Percentiles rank a stretch among this genome's conserved stretches.
phyloP scores from a whole-genome alignment of 1,284 basidiomycete species.

The Takashimella tepidaria region DNA sequence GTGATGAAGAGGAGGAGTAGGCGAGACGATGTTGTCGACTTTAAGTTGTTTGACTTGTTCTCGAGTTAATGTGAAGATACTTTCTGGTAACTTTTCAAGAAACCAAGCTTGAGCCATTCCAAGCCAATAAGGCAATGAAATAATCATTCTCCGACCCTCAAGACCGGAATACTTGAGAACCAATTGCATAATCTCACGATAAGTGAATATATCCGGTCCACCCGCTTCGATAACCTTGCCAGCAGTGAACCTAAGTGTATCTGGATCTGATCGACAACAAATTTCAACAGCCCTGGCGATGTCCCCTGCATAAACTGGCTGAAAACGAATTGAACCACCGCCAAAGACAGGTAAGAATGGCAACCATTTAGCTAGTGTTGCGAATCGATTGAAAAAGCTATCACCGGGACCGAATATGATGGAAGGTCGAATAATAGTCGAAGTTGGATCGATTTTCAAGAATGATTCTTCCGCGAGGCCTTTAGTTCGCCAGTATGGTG shows the following conservation, averaged over 20 bases:
- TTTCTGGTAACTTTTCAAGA: constrained; percentile 59
- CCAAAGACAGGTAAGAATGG: constrained; percentile 68
- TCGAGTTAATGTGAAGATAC: constrained; percentile 61
- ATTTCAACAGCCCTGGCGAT: constrained; percentile 59
- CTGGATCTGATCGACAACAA: constrained; percentile 50
- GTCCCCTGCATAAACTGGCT: constrained; percentile 65
- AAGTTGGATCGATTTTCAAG: constrained; percentile 47
- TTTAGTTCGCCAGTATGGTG: constrained; percentile 56
- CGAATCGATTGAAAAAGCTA: constrained; percentile 64
- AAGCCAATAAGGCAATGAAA: constrained; percentile 59
- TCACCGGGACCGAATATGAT: constrained; percentile 68
- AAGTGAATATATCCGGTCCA: constrained; percentile 64
- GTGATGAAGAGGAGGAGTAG: constrained; percentile 38
- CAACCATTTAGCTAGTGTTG: constrained; percentile 55
- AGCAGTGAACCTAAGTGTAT: constrained; percentile 48
- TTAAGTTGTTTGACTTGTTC: constrained; percentile 62
- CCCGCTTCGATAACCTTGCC: constrained; percentile 64
- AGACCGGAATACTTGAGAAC: constrained; percentile 56
- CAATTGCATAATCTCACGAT: constrained; percentile 60
- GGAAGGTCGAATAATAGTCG: constrained; percentile 63
- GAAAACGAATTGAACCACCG: constrained; percentile 61
- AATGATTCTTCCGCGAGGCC: constrained; percentile 58
- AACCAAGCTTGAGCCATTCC: constrained; percentile 60
- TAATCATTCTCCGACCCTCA: constrained; percentile 51
- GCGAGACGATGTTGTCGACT: constrained; percentile 56